Evolutionary conservation across 2,329 filamentous ascomycete species (phyloP), one percentile per base, ranked within the genome.

Genomic region (Penicillium freii): DNA sequence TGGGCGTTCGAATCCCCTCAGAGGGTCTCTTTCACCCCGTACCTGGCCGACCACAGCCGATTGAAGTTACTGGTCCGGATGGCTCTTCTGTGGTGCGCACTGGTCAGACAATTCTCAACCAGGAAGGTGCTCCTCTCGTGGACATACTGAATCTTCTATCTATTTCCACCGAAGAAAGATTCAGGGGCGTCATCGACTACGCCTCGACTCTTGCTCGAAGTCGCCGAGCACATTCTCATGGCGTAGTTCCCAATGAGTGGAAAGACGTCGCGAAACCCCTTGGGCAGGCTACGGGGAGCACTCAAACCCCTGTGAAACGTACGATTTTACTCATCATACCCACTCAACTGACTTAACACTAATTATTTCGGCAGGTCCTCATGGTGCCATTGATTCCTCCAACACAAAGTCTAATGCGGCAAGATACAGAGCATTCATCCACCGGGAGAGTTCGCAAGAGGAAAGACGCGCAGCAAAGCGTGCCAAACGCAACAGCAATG

Each of bases 71-170:
- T 1, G 86, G 84, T 0, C 82, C 86, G 0, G 86, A 91, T 65
- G 84, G 81, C 4, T 80, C 84, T 33, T 81, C 84, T 13, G 81
- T 90, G 3, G 76, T 83, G 42, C 87, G 87, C 1, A 82, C 80
- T 15, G 87, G 87, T 2, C 85, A 85, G 21, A 91, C 89, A 53
- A 84, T 95, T 38, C 84, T 94, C 0, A 86, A 88, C 36, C 89
- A 92, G 44, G 76, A 78, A 48, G 76, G 76, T 43, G 85, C 90
- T 1, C 86, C 84, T 53, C 79, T 96, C 34, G 88, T 89, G 15
- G 92, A 96, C 60, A 89, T 97, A 64, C 77, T 97, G 44, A 89
- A 90, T 27, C 80, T 97, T 17, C 73, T 97, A 57, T 94, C 91
- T 6, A 82, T 97, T 56, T 90, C 90, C 19, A 87, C 91, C 10